Percentiles rank a stretch among this genome's conserved stretches.
Evolutionary conservation across 1,284 basidiomycete genomes (phyloP).

Genomic region (Erythrobasidium hasegawianum): DNA sequence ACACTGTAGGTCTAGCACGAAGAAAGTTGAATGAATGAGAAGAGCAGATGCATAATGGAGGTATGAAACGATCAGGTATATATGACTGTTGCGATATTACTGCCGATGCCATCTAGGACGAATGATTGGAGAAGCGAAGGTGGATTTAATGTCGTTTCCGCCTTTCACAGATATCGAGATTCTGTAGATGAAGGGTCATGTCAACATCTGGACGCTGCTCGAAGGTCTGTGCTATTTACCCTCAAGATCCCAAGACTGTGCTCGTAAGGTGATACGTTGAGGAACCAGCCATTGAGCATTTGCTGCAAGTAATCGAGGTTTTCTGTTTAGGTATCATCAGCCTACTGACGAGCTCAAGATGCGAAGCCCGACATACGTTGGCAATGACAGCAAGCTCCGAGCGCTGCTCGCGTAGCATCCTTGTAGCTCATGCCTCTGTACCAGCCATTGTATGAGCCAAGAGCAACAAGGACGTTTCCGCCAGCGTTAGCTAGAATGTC

Average conservation of each 20-base stretch:
- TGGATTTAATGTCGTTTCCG: not conserved
- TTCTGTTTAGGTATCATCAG: not conserved
- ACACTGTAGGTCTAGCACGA: too few species aligned
- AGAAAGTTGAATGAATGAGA: too few species aligned
- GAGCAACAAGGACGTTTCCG: conserved; percentile 59
- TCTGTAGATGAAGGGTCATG: too few species aligned
- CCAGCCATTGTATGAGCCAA: conserved; percentile 82
- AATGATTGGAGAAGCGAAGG: too few species aligned
- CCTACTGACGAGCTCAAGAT: not conserved
- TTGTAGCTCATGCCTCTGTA: conserved; percentile 57
- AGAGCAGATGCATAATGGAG: not conserved
- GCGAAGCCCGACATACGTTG: conserved; percentile 49
- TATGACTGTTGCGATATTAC: not conserved
- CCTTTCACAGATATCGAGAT: conserved; percentile 6
- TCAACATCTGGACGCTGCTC: too few species aligned
- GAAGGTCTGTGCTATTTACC: too few species aligned
- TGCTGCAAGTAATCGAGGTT: conserved; percentile 33
- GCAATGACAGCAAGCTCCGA: conserved; percentile 60
- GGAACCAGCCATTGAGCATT: conserved; percentile 38
- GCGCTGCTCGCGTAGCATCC: conserved; percentile 57
- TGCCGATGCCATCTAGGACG: not conserved
- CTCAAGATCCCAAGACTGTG: not conserved
- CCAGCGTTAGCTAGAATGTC: conserved; percentile 55
- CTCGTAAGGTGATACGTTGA: conserved; percentile 36
- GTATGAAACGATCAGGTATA: conserved; percentile 3